Evolutionary conservation across 345 rosid genomes (phyloP).

Genomic region (Triadica sebifera): DNA sequence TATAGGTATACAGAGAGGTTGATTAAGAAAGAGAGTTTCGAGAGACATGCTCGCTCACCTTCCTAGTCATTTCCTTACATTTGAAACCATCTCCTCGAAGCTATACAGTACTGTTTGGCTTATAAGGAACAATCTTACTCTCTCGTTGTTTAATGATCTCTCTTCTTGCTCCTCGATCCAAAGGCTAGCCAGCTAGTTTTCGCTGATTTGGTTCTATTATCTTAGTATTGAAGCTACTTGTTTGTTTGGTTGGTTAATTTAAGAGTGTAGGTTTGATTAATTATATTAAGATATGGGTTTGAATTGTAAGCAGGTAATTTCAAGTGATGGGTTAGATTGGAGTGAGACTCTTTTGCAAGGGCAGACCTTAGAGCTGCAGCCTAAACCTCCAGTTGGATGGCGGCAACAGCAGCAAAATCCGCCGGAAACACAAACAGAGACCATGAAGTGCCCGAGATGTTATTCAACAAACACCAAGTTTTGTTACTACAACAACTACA

Average conservation of each 20-base stretch:
- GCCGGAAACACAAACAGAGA: constrained; percentile 42
- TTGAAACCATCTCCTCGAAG: not conserved
- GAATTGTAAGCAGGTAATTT: constrained; percentile 46
- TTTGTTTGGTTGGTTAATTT: not conserved
- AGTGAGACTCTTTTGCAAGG: constrained; percentile 42
- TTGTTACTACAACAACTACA: constrained; percentile 89
- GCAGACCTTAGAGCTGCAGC: constrained; percentile 29
- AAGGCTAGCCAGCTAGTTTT: constrained; percentile 22
- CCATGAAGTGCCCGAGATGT: constrained; percentile 83
- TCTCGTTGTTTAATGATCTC: constrained; percentile 28
- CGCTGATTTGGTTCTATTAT: not conserved
- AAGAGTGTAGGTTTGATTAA: constrained; percentile 8
- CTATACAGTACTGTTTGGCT: constrained; percentile 12
- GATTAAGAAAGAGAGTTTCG: constrained; percentile 3
- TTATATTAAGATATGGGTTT: constrained; percentile 37
- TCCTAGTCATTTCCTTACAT: constrained; percentile 36
- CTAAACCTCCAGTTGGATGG: constrained; percentile 30
- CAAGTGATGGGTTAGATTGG: constrained; percentile 46
- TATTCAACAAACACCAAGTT: constrained; percentile 88
- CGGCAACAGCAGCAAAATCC: constrained; percentile 33
- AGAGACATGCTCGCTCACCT: constrained; percentile 44
- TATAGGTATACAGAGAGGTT: not conserved
- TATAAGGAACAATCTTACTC: constrained; percentile 15
- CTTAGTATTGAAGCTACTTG: not conserved
- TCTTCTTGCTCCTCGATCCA: constrained; percentile 38